Base-by-base conservation (phyloP, 1,139 yeast genomes). In the Debaryomyces sp. region DNA sequence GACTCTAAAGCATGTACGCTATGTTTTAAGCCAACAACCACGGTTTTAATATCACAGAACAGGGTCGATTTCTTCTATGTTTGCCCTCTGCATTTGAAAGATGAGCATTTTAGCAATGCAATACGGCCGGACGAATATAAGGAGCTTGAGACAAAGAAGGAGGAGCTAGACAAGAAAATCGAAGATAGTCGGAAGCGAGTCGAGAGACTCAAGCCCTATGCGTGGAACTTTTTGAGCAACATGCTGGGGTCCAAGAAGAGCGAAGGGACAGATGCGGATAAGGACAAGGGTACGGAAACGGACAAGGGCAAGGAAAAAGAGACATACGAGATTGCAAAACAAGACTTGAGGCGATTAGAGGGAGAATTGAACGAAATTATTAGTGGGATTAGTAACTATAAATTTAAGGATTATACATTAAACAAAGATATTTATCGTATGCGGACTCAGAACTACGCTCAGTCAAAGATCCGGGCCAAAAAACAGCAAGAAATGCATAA, bases 61-160 rank as follows among this genome's bases (percentile, higher is more conserved):
- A 66, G 76, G 57, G 68, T 73, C 3, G 94, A 87, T 62, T 87
- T 84, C 73, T 85, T 89, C 62, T 87, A 86, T 61, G 73, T 81
- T 1, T 89, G 96, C 62, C 79, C 76, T 23, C 57, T 73, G n/a
- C 96, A 88, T 65, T 64, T 88, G 42, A 66, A 64, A 15, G 95
- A 88, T 58, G 64, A 74, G 1, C 73, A 77, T n/a, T 87, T 87
- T 65, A 90, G 88, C 3, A 64, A 67, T 2, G 82, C 88, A 0
- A 58, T 77, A 2, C 68, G 72, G 34, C 77, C 77, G 9, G 70
- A 74, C 1, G 82, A 73, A 8, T 85, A 82, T 53, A 60, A 67
- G 5, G 71, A 68, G 4, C 75, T 84, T 5, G 60, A 73, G 24
- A 60, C 59, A n/a, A 63, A 71, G 49, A 69, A 77, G 47, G 66